A percentile compares a stretch with the other conserved stretches of the same genome.
Evolutionary conservation across 2,329 filamentous ascomycete genomes (phyloP).

Genomic region (Trichoderma harzianum): DNA sequence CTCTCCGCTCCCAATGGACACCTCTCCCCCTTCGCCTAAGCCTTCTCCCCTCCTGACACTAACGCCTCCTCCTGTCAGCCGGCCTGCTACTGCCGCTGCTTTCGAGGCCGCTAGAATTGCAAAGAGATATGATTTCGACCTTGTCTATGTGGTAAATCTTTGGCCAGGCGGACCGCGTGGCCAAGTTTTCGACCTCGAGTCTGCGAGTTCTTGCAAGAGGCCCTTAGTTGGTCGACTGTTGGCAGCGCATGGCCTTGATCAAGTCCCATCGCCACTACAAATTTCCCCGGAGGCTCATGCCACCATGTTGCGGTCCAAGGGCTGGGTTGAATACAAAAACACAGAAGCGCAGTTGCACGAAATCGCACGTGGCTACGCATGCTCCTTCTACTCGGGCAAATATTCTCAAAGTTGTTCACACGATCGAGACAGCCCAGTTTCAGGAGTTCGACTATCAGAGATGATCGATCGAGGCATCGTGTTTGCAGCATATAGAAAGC

Average conservation of each 20-base stretch:
- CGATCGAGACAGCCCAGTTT: slow-evolving; percentile 27
- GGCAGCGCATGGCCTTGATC: slow-evolving; percentile 52
- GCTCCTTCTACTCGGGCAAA: slow-evolving; percentile 49
- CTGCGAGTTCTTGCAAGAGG: slow-evolving; percentile 19
- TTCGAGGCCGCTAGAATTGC: slow-evolving; percentile 55
- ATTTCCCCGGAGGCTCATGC: slow-evolving; percentile 49
- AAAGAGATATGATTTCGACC: slow-evolving; percentile 53
- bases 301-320: slow-evolving; percentile 46
- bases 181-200: slow-evolving; percentile 16
- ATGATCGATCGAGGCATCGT: slow-evolving; percentile 50
- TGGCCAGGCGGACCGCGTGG: slow-evolving; percentile 42
- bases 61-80: slow-evolving; percentile 42
- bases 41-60: slow-evolving; percentile 40
- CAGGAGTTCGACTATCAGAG: slow-evolving; percentile 24
- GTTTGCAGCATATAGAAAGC: slow-evolving; percentile 54
- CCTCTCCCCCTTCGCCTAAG: slow-evolving; percentile 25
- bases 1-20: slow-evolving; percentile 23
- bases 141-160: slow-evolving; percentile 57
- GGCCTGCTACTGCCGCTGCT: slow-evolving; percentile 47
- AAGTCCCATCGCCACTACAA: slow-evolving; percentile 50
- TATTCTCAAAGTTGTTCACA: slow-evolving; percentile 29
- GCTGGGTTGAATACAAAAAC: slow-evolving; percentile 53
- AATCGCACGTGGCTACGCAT: slow-evolving; percentile 51
- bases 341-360: slow-evolving; percentile 41
- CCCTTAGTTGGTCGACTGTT: slow-evolving; percentile 49